Evolutionary conservation across 345 rosid species (phyloP), one percentile per base, ranked within the genome.

Genomic region (Rhodamnia rubescens): DNA sequence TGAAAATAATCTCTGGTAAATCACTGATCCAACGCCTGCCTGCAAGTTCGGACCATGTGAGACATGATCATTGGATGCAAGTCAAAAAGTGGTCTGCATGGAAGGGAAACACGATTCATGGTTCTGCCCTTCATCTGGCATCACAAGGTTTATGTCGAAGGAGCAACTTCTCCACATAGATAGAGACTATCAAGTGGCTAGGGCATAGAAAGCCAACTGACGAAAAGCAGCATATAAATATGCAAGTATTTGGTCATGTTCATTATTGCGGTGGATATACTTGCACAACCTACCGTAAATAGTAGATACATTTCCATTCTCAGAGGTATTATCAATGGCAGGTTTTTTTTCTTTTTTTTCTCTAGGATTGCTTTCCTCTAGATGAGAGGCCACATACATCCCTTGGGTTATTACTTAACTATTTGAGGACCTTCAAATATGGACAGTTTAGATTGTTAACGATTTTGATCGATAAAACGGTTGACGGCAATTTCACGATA

Each of bases 21-120:
- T 61, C 40, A 4, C 40, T 61, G 40, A 61, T 29, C 40, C 10
- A 4, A 61, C 40, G 5, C 2, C 18, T 14, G 32, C 36, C 32
- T n/a, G 36, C 4, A 0, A 59, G 0, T 59, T 59, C 14, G 69
- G 69, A 59, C 15, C 0, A 1, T 58, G 64, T 14, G 6, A 15
- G 20, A 53, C 36, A 59, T 0, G 69, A 59, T 13, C 36, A 15
- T 29, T 6, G 29, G 61, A n/a, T 0, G 40, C 18, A 59, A 2
- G 16, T 59, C 40, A 14, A 59, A 15, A 27, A 13, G 36, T 59
- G 2, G 36, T 27, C 13, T 27, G 74, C 9, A 9, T 0, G 36
- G 40, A 59, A 59, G 0, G 4, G 36, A 27, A 13, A 27, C 18
- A 59, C 16, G 20, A 59, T 59, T 18, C 74, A n/a, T 59, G 74